phyloP scores from a whole-genome alignment of 129 eudicot genomes.

The Silybum marianum region DNA sequence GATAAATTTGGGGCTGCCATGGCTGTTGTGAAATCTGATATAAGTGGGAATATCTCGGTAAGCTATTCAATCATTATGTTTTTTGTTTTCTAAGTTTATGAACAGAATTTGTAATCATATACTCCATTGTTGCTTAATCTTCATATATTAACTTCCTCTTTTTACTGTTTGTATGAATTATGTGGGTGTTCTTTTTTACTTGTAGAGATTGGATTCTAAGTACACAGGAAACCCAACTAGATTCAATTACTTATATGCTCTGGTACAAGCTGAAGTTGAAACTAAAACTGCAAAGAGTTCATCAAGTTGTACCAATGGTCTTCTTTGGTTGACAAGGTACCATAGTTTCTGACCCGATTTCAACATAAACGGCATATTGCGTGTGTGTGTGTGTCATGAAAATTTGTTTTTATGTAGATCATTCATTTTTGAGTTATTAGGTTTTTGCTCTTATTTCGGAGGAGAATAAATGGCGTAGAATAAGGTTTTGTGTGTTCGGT shows the following conservation, averaged over 20 bases:
- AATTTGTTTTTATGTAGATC: neutral
- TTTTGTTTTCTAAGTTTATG: slow-evolving; percentile 5
- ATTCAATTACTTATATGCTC: slow-evolving; percentile 63
- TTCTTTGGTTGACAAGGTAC: slow-evolving; percentile 97
- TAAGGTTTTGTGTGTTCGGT: too few species aligned
- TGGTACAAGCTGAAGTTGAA: slow-evolving; percentile 82
- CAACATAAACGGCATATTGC: neutral
- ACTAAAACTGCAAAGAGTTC: slow-evolving; percentile 82
- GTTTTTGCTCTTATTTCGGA: neutral
- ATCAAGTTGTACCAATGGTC: slow-evolving; percentile 93
- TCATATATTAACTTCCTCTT: neutral
- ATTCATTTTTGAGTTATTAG: neutral
- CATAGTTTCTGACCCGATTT: neutral
- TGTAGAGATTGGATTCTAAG: slow-evolving; percentile 83
- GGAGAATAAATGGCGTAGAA: neutral
- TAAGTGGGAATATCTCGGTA: slow-evolving; percentile 82
- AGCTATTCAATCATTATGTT: slow-evolving; percentile 13
- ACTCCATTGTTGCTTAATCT: neutral
- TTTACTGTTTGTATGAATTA: slow-evolving; percentile 38
- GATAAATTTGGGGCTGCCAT: slow-evolving; percentile 93
- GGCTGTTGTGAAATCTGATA: slow-evolving; percentile 88
- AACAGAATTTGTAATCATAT: neutral
- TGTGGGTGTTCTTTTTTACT: slow-evolving; percentile 12
- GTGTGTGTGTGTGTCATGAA: neutral
- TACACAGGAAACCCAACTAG: slow-evolving; percentile 57